Base-by-base conservation (phyloP, 2,329 filamentous ascomycete genomes). In the Sclerotinia borealis region DNA sequence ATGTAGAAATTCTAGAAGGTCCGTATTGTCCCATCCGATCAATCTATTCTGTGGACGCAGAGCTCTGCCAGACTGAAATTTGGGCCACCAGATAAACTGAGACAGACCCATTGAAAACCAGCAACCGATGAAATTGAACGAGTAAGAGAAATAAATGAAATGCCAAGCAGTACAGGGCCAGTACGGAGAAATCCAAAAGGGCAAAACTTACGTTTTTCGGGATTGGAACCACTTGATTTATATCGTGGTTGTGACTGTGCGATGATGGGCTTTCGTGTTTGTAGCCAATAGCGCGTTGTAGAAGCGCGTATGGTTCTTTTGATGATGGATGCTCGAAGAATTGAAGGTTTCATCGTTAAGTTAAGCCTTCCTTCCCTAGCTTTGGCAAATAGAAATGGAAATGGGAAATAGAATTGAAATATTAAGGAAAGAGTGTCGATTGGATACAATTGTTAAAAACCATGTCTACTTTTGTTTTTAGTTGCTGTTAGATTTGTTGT, bases 321-420 rank as follows among this genome's bases (percentile, higher is more conserved):
- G 34, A 25, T 34, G 22, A 51, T 34, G 36, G 43, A 36, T 47
- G 19, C 19, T 43, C 25, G 47, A 52, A 51, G n/a, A 19, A 36
- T 25, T 48, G 51, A 22, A 47, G 59, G 60, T 58, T 58, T 51
- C 60, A 62, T 62, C 31, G 51, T 56, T 49, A 47, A 48, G 7
- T 15, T n/a, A 15, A n/a, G 10, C 22, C 2, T 29, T 31, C 22
- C 19, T 29, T 25, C n/a, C 17, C 31, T 61, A 37, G 47, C 27
- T 43, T 36, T 29, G 49, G 22, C 36, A n/a, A n/a, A 48, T n/a
- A n/a, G n/a, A n/a, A n/a, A 39, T 39, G 29, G 15, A 34, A 27
- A 27, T 19, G 7, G 3, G 22, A 15, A 25, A 45, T 36, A 9
- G 27, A 25, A 36, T 19, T 13, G 29, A 25, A 5, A 3, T 11